Conservation (phyloP, 768 basidiomycete genomes). For the Leccinum rimulosum region DNA sequence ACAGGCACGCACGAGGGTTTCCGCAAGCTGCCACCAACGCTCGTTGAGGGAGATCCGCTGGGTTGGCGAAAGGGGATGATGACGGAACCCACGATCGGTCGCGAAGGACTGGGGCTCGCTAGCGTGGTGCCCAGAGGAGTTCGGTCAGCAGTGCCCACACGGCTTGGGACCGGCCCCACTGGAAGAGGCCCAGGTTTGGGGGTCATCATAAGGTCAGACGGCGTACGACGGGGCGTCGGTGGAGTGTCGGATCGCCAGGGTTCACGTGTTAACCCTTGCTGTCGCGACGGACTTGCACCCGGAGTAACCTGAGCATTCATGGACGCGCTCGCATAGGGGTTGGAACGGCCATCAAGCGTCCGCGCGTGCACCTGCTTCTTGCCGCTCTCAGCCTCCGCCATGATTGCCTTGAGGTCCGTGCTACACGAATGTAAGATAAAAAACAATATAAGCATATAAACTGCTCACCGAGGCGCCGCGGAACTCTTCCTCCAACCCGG, state of each 20-base stretch:
- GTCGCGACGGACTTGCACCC: not conserved
- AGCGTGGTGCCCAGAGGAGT: slow-evolving; percentile 21
- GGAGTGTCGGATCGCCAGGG: slow-evolving; percentile 7
- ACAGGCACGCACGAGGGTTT: slow-evolving; percentile 47
- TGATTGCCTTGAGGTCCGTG: slow-evolving; percentile 80
- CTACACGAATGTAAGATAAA: slow-evolving; percentile 36
- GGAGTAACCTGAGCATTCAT: not conserved
- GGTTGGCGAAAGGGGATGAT: slow-evolving; percentile 58
- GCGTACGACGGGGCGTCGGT: slow-evolving; percentile 8
- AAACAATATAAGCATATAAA: slow-evolving; percentile 7
- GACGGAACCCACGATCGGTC: slow-evolving; percentile 52
- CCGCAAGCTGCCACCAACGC: slow-evolving; percentile 28
- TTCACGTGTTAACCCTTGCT: slow-evolving; percentile 1
- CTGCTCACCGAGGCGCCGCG: slow-evolving; percentile 49
- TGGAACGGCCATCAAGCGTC: not conserved
- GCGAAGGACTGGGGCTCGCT: slow-evolving; percentile 27
- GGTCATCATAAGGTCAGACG: slow-evolving; percentile 10
- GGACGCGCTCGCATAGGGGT: not conserved
- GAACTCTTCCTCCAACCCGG: slow-evolving; percentile 48
- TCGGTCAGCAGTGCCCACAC: slow-evolving; percentile 9
- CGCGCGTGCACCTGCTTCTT: slow-evolving; percentile 13
- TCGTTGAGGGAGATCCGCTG: slow-evolving; percentile 24
- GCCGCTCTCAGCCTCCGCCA: slow-evolving; percentile 67
- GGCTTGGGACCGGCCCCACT: not conserved
- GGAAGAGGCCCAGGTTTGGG: slow-evolving; percentile 3